Evolutionary conservation across 345 rosid genomes (phyloP).

Genomic region (Mallotus nudiflorus): DNA sequence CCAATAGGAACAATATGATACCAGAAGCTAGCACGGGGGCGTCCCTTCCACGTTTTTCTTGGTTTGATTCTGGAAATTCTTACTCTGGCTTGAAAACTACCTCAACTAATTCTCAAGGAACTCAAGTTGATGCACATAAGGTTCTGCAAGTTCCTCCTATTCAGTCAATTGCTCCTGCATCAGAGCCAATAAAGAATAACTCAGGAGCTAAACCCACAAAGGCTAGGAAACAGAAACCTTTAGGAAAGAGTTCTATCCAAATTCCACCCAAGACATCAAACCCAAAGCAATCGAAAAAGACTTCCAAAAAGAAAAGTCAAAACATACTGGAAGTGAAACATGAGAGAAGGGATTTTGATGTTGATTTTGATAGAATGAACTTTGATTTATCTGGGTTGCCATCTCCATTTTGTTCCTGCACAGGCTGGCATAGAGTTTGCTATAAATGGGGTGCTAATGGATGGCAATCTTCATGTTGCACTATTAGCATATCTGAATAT

Average conservation of each 20-base stretch:
- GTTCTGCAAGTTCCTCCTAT: conserved; percentile 35
- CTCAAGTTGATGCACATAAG: conserved; percentile 31
- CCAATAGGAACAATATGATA: conserved; percentile 34
- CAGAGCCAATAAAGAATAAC: conserved; percentile 22
- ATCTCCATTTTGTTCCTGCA: conserved; percentile 67
- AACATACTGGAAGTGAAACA: conserved; percentile 44
- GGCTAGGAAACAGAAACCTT: conserved; percentile 37
- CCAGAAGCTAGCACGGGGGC: conserved; percentile 40
- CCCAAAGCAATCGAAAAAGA: conserved; percentile 47
- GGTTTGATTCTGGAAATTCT: conserved; percentile 42
- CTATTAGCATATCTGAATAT: conserved; percentile 46
- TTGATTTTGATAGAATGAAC: conserved; percentile 37
- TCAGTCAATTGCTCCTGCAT: conserved; percentile 30
- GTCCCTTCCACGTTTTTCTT: conserved; percentile 35
- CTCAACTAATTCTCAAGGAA: conserved; percentile 30
- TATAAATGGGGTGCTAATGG: conserved; percentile 71
- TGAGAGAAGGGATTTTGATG: conserved; percentile 48
- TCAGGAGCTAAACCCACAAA: conserved; percentile 23
- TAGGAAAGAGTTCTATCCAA: conserved; percentile 30
- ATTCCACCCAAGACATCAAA: conserved; percentile 31
- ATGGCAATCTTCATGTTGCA: conserved; percentile 80
- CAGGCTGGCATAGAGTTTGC: conserved; percentile 53
- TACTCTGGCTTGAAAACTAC: conserved; percentile 32
- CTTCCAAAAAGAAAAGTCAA: conserved; percentile 32
- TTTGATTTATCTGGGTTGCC: conserved; percentile 53